Conservation (phyloP, 2,329 filamentous ascomycete genomes). For the Xylaria sp. region DNA sequence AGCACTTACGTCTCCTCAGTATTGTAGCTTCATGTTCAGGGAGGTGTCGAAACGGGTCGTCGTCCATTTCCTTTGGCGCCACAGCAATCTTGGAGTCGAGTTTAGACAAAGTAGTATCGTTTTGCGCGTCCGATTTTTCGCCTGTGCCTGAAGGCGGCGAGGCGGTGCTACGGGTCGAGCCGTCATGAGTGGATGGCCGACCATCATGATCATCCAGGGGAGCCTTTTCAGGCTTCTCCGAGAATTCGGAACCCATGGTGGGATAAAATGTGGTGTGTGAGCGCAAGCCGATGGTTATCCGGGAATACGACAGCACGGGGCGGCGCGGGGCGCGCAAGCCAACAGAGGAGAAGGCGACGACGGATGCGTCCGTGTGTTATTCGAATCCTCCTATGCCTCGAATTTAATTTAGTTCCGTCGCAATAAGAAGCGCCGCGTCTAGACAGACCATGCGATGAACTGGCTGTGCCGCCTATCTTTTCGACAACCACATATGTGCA, state of each 20-base stretch:
- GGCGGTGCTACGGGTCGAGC: slow-evolving; percentile 47
- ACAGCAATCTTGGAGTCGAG: slow-evolving; percentile 56
- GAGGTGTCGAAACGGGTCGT: slow-evolving; percentile 70
- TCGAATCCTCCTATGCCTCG: background rate
- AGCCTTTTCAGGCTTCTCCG: slow-evolving; percentile 47
- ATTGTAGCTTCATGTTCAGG: slow-evolving; percentile 73
- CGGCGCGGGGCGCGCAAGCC: slow-evolving; percentile 5
- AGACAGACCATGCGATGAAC: slow-evolving; percentile 5
- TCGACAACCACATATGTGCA: slow-evolving; percentile 15
- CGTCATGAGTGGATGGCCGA: slow-evolving; percentile 51
- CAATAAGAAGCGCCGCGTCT: slow-evolving; percentile 3
- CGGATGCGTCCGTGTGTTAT: slow-evolving; percentile 13
- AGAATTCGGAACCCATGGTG: slow-evolving; percentile 42
- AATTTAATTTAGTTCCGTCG: slow-evolving; percentile 6
- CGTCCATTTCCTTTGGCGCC: slow-evolving; percentile 55
- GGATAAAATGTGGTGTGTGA: background rate
- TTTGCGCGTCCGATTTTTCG: slow-evolving; percentile 31
- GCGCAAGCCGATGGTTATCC: slow-evolving; percentile 10
- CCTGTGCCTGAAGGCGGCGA: slow-evolving; percentile 29
- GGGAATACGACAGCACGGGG: slow-evolving; percentile 14
- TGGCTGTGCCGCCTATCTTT: slow-evolving; percentile 12
- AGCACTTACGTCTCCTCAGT: slow-evolving; percentile 62
- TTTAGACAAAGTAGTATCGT: slow-evolving; percentile 50
- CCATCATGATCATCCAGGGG: slow-evolving; percentile 42
- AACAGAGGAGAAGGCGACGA: slow-evolving; percentile 4